These are phyloP conservation scores for Xylaria scruposa DNA, from an alignment of 495 filamentous ascomycete species.

Conservation along the genomic window DNA sequence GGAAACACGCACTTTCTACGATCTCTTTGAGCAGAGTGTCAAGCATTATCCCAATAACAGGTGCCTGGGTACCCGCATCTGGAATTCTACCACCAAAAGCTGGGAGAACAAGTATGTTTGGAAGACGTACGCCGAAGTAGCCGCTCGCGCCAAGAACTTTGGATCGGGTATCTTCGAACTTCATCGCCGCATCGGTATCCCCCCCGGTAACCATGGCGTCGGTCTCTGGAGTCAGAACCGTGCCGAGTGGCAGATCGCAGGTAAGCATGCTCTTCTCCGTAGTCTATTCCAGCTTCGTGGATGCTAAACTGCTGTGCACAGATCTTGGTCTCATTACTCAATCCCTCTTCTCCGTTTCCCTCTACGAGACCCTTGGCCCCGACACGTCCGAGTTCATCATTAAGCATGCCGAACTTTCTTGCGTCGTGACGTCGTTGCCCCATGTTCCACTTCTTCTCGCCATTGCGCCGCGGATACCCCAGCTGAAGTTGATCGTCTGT, in stretches of 20 bases:
- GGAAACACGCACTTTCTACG: conserved; percentile 73
- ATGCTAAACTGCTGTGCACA: conserved; percentile 41
- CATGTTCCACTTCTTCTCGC: conserved; percentile 89
- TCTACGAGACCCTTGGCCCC: conserved; percentile 94
- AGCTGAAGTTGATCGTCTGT: conserved; percentile 86
- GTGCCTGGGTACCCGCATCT: conserved; percentile 84
- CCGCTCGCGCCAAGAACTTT: conserved; percentile 79
- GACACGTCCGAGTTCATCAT: conserved; percentile 94
- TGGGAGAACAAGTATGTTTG: conserved; percentile 80
- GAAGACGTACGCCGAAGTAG: conserved; percentile 82
- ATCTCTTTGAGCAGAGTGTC: conserved; percentile 76
- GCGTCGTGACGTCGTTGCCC: conserved; percentile 79
- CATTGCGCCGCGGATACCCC: conserved; percentile 77
- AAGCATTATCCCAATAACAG: conserved; percentile 61
- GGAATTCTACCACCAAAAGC: conserved; percentile 74
- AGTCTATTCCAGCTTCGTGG: background rate
- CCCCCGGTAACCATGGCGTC: conserved; percentile 75
- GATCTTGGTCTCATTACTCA: conserved; percentile 92
- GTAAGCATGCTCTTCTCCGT: conserved; percentile 46
- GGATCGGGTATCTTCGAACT: conserved; percentile 87
- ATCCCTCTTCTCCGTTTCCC: conserved; percentile 85
- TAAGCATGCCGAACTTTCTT: conserved; percentile 79
- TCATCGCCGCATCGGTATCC: conserved; percentile 72
- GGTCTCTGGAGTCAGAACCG: conserved; percentile 97
- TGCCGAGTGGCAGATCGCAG: conserved; percentile 95